These are phyloP conservation scores for Raddia guianensis DNA, from an alignment of 176 grass and related monocot species.

Conservation along the genomic window DNA sequence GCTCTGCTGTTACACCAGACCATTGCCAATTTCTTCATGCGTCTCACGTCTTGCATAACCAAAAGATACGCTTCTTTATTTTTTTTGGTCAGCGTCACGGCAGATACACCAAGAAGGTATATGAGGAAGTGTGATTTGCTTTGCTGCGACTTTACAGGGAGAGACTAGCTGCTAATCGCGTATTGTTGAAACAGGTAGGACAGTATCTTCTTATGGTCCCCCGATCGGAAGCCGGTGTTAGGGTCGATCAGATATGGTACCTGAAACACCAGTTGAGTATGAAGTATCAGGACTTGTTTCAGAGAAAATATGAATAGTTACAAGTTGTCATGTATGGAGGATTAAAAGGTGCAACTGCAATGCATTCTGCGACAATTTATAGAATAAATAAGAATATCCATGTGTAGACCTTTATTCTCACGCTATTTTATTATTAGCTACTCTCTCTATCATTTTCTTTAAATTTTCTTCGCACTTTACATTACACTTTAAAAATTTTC, in stretches of 20 bases:
- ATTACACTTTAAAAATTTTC: no score
- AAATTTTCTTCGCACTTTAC: no score
- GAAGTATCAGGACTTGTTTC: neutral
- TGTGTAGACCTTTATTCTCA: no score
- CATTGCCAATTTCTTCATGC: neutral
- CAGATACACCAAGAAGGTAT: neutral
- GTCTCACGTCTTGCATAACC: neutral
- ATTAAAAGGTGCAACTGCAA: neutral
- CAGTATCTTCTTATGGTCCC: constrained; percentile 71
- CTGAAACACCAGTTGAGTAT: constrained; percentile 46
- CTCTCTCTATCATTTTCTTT: no score
- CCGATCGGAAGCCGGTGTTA: constrained; percentile 71
- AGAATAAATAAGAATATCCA: no score
- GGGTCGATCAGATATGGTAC: constrained; percentile 79
- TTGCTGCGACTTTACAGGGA: neutral
- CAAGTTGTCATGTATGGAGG: neutral
- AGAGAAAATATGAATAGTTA: no score
- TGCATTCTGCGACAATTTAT: neutral
- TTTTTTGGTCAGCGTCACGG: no score
- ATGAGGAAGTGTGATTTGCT: neutral
- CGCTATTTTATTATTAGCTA: no score
- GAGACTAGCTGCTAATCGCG: constrained; percentile 31
- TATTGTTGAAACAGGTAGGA: constrained; percentile 77
- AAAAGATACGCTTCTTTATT: neutral
- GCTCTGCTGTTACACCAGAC: neutral